A percentile compares a stretch with the other conserved stretches of the same genome.
Conservation (phyloP, 495 filamentous ascomycete genomes). For the Penicillium pancosmium region DNA sequence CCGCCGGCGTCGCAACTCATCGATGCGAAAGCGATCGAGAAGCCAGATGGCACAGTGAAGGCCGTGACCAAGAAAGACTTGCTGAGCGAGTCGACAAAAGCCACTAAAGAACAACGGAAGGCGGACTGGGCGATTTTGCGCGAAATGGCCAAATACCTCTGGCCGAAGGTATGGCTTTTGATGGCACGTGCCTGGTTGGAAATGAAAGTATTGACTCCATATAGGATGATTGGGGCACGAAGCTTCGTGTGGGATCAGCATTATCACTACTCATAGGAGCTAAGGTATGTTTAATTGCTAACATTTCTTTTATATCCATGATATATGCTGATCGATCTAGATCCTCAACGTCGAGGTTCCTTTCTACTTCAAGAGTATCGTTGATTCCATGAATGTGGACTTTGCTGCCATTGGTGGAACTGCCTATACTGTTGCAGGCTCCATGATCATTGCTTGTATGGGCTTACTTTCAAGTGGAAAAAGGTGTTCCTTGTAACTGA, state of each 20-base stretch:
- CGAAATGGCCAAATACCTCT: constrained; percentile 95
- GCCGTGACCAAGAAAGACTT: constrained; percentile 51
- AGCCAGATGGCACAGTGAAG: constrained; percentile 32
- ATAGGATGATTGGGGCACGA: constrained; percentile 77
- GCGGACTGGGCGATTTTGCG: constrained; percentile 99
- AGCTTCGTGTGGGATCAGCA: constrained; percentile 79
- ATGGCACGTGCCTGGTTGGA: neutral
- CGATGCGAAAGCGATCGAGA: constrained; percentile 23
- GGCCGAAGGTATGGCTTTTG: constrained; percentile 71
- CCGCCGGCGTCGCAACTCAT: constrained; percentile 23
- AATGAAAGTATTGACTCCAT: constrained; percentile 1
- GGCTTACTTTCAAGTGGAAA: neutral
- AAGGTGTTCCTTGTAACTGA: constrained; percentile 16
- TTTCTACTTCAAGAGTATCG: constrained; percentile 97
- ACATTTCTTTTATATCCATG: too few species aligned
- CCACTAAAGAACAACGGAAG: constrained; percentile 85
- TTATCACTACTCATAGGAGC: constrained; percentile 82
- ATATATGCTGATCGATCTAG: constrained; percentile 36
- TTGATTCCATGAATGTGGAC: constrained; percentile 96
- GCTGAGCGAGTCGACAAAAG: constrained; percentile 56
- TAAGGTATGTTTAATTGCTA: constrained; percentile 55
- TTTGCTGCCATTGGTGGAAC: constrained; percentile 81
- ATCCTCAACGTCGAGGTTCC: constrained; percentile 96
- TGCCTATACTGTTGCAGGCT: constrained; percentile 83
- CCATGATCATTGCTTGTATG: constrained; percentile 86